These are phyloP conservation scores for Talaromyces ruber DNA, from an alignment of 495 filamentous ascomycete species.

Conservation along the genomic window DNA sequence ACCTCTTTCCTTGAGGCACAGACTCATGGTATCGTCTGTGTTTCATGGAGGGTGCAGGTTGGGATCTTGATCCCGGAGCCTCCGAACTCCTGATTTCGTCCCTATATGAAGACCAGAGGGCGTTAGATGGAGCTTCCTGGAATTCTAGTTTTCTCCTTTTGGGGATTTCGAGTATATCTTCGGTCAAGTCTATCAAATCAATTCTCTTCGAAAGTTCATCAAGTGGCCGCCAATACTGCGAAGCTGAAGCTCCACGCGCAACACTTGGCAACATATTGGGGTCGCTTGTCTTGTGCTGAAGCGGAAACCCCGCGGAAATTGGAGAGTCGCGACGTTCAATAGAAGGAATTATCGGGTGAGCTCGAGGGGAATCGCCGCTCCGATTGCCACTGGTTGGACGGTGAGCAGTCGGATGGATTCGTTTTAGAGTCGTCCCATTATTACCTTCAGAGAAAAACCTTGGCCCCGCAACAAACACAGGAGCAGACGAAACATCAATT, in stretches of 20 bases:
- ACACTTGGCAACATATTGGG: not conserved
- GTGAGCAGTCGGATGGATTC: constrained; percentile 12
- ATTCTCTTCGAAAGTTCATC: constrained; percentile 6
- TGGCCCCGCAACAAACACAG: constrained; percentile 31
- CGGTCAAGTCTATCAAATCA: constrained; percentile 5
- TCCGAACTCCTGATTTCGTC: not conserved
- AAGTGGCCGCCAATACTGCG: not conserved
- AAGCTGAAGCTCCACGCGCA: not conserved
- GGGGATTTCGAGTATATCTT: not conserved
- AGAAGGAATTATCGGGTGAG: constrained; percentile 26
- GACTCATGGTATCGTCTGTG: not conserved
- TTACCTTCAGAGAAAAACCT: constrained; percentile 13
- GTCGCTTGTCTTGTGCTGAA: not conserved
- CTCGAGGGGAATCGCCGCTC: constrained; percentile 17
- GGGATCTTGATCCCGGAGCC: not conserved
- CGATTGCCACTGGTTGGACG: constrained; percentile 12
- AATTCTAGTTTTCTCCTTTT: constrained; percentile 5
- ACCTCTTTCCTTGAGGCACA: not conserved
- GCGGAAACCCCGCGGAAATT: not conserved
- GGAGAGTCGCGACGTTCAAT: constrained; percentile 24
- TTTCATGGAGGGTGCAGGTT: not conserved
- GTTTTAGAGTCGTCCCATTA: constrained; percentile 8
- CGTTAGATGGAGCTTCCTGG: not conserved
- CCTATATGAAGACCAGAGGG: not conserved
- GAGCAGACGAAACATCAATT: constrained; percentile 16